A percentile compares a stretch with the other conserved stretches of the same genome.
phyloP scores from a whole-genome alignment of 371 early-diverging fungal genomes.

The Lichtheimia hyalospora region DNA sequence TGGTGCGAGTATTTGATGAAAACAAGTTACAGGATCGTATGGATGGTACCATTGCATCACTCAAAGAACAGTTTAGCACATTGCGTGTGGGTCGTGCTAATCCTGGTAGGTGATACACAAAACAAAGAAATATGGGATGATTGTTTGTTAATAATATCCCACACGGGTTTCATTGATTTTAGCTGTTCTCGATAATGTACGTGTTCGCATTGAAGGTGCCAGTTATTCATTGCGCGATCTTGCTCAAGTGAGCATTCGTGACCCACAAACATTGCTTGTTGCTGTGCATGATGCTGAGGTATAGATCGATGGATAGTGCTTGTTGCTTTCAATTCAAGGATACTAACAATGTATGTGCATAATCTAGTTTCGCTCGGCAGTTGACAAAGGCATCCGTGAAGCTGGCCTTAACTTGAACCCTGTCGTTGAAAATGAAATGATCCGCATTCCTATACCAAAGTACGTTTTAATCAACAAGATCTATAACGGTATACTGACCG shows the following conservation, averaged over 20 bases:
- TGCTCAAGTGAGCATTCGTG: slow-evolving; percentile 84
- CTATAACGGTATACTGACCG: no score
- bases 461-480: slow-evolving; percentile 27
- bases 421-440: slow-evolving; percentile 63
- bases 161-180: slow-evolving; percentile 2
- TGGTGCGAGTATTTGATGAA: slow-evolving; percentile 39
- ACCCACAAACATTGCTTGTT: slow-evolving; percentile 84
- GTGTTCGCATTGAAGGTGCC: slow-evolving; percentile 60
- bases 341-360: not conserved
- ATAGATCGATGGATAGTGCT: not conserved
- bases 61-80: slow-evolving; percentile 64
- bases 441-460: slow-evolving; percentile 89
- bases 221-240: slow-evolving; percentile 65
- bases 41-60: slow-evolving; percentile 41
- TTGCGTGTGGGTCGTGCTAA: slow-evolving; percentile 78
- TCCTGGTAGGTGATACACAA: slow-evolving; percentile 53
- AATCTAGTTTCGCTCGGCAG: slow-evolving; percentile 62
- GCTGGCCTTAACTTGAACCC: slow-evolving; percentile 86
- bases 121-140: no score
- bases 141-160: no score
- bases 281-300: slow-evolving; percentile 76
- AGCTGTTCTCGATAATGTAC: slow-evolving; percentile 77
- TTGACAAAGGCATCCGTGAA: slow-evolving; percentile 83
- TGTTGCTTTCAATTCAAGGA: not conserved
- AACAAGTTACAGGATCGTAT: slow-evolving; percentile 44